Base-by-base conservation (phyloP, 2,329 filamentous ascomycete species). In the Allantophomopsis lycopodina region DNA sequence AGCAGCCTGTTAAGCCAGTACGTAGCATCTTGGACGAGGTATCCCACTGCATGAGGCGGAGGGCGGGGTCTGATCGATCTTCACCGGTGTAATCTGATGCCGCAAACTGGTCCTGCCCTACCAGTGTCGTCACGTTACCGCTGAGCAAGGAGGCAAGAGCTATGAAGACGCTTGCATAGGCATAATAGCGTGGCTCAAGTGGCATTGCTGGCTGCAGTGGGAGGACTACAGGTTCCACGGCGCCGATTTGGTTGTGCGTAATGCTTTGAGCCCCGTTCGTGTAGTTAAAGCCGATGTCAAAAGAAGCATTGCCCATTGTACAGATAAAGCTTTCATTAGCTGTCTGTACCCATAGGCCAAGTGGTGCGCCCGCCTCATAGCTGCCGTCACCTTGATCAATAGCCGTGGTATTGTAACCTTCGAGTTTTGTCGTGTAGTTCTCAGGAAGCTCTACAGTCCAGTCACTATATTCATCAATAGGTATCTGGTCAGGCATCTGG, bases 231-330 rank as follows among this genome's bases (percentile, higher is more conserved):
- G 23, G 23, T 10, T 28, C 23, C 5, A 28, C 11, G 10, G 23
- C 23, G 8, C 23, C 23, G 10, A 28, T 28, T 3, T 12, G 23
- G 23, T 28, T 37, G n/a, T 37, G 23, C 5, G 17, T 37, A 10
- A 30, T 21, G 21, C 18, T n/a, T 35, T 37, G 32, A 20, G 36
- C 13, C 10, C 38, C 41, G 16, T 40, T 31, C 1, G 40, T 13
- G 15, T 34, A 48, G 16, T 46, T 37, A 30, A 40, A 40, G 6
- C 37, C 45, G 8, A 49, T 37, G 6, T 44, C 36, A 39, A 43
- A 49, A 7, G 46, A 41, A 10, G 46, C 37, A 11, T 49, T 49
- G 5, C 37, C 39, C 18, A 41, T 16, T 16, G 33, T 37, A 31
- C 47, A 49, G 5, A 46, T 34, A 3, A 46, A 16, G 20, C 14